Percentiles rank a stretch among this genome's conserved stretches.
Conservation (phyloP, 768 basidiomycete species). For the Podaxis sp. region DNA sequence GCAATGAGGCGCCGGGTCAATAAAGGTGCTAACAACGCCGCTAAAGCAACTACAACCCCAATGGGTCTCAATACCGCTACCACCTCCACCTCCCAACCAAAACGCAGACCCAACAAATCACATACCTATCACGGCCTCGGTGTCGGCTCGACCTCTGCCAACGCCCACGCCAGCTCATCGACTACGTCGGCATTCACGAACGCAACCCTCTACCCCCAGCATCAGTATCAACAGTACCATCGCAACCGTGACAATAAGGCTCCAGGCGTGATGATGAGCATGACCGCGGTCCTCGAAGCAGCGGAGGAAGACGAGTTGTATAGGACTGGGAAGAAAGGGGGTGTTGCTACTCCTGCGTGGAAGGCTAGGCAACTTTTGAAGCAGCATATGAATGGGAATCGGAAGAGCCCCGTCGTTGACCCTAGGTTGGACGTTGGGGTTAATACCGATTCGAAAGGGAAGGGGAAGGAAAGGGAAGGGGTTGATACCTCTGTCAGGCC, state of each 20-base stretch:
- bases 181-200: background rate
- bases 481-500: background rate
- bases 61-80: background rate
- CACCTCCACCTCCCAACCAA: background rate
- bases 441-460: constrained; percentile 8
- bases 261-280: constrained; percentile 46
- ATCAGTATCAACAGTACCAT: constrained; percentile 6
- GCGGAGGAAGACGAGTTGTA: constrained; percentile 39
- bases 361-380: constrained; percentile 7
- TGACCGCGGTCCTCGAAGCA: constrained; percentile 54
- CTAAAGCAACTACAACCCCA: constrained; percentile 23
- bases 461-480: constrained; percentile 20
- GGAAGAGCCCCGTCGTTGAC: background rate
- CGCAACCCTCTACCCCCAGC: background rate
- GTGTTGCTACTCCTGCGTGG: background rate
- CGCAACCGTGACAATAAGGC: constrained; percentile 4
- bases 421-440: background rate
- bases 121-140: constrained; percentile 9
- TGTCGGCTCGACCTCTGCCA: background rate
- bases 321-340: constrained; percentile 2
- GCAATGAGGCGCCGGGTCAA: background rate
- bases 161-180: background rate
- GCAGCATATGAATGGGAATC: background rate
- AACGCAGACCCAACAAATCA: constrained; percentile 3
- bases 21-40: background rate